Base-by-base conservation (phyloP, 768 basidiomycete species). In the Pulveroboletus ravenelii region DNA sequence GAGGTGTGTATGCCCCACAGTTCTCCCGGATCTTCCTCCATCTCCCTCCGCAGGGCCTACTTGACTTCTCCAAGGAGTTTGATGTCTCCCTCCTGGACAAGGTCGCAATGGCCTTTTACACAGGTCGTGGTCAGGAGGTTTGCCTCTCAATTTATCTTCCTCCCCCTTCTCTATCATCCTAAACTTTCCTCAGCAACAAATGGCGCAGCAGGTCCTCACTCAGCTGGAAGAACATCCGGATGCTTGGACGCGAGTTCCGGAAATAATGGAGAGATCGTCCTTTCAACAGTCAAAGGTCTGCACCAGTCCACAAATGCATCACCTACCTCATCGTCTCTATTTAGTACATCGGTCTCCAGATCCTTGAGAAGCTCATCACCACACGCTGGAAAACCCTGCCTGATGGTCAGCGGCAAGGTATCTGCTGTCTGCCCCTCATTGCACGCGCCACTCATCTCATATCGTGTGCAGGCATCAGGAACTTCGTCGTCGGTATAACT, bases 341-440 rank as follows among this genome's bases (percentile, higher is more conserved):
- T 30, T 52, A 97, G 94, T 98, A 91, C 70, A 93, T 99, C 65
- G 95, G 92, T 37, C 76, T 98, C 47, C 94, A 97, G 71, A 95
- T 99, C 65, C 76, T 99, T 32, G 96, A 98, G 72, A 97, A 87
- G 72, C 77, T 99, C 52, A 92, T 99, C 68, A 82, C 77, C 52
- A 96, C 93, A 38, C 79, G 93, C 59, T 99, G 96, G 96, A 94
- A 93, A 73, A 88, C 93, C 31, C 73, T 99, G 44, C 95, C 96
- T 18, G 88, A 92, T 46, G 91, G 89, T 17, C 94, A 99, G 66
- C 79, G 94, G 59, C 87, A 89, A 78, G 93, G 93, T 87, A 52
- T 48, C 64, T 52, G 14, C 27, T 36, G 39, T 20, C 34, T 25
- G 25, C 25, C 43, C 35, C 41, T 37, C 12, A 9, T 37, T 44